Conservation (phyloP, 1,284 basidiomycete species). For the Xerocomus subilludens region DNA sequence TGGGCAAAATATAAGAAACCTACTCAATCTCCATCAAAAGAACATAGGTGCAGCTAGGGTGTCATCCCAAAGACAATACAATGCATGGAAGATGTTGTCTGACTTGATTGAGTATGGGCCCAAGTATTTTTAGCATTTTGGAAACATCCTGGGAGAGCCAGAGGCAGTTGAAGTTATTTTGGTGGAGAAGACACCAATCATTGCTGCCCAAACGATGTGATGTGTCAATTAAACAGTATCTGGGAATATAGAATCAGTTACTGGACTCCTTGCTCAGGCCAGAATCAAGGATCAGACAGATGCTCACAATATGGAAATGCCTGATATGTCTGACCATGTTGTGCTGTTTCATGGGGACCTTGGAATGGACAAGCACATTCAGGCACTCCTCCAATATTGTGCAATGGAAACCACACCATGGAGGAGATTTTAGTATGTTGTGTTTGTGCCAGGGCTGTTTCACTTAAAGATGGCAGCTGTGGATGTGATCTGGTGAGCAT, state of each 20-base stretch:
- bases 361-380: not conserved
- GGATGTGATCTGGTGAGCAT: slow-evolving; percentile 9
- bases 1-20: slow-evolving; percentile 1
- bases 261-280: not conserved
- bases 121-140: slow-evolving; percentile 10
- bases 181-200: not conserved
- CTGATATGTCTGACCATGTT: slow-evolving; percentile 2
- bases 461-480: slow-evolving; percentile 19
- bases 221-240: slow-evolving; percentile 9
- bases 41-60: not conserved
- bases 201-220: not conserved
- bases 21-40: slow-evolving; percentile 12
- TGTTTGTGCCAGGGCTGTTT: slow-evolving; percentile 19
- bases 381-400: not conserved
- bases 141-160: fast-evolving
- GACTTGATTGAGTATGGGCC: not conserved
- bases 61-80: not conserved
- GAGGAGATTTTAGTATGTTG: not conserved
- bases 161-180: not conserved
- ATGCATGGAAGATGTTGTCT: not conserved
- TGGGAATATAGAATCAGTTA: slow-evolving; percentile 16
- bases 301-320: not conserved
- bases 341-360: slow-evolving; percentile 17
- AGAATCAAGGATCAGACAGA: not conserved
- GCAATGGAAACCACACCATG: slow-evolving; percentile 16